Conservation (phyloP, 257 asterid genomes). For the Capsicum chinense region DNA sequence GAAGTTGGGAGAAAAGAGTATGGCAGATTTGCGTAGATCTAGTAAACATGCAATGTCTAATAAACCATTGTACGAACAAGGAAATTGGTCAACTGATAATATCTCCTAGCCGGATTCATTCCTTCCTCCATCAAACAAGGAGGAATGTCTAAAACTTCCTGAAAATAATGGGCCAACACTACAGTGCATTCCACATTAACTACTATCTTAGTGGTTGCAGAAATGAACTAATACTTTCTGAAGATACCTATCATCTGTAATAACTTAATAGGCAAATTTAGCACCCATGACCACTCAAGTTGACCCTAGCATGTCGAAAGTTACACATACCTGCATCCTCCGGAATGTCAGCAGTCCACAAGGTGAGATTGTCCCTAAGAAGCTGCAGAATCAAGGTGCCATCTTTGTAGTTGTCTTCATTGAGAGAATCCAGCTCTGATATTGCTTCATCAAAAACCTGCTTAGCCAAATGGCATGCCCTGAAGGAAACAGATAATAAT, state of each 20-base stretch:
- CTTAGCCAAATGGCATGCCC: conserved; percentile 33
- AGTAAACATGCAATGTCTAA: background rate
- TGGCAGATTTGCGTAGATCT: background rate
- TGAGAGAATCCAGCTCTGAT: conserved; percentile 31
- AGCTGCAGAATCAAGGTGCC: conserved; percentile 35
- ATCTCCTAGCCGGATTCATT: background rate
- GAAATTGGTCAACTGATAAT: background rate
- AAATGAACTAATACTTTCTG: background rate
- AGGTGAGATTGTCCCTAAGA: conserved; percentile 33
- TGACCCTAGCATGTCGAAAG: background rate
- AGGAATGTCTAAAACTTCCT: background rate
- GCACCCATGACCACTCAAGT: background rate
- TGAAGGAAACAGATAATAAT: conserved; percentile 16
- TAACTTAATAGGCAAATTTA: background rate
- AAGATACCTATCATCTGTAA: background rate
- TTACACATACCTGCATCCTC: conserved; percentile 28
- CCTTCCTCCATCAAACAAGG: background rate
- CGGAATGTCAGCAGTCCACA: conserved; percentile 33
- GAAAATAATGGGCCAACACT: background rate
- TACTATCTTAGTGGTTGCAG: background rate
- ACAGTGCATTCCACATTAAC: background rate
- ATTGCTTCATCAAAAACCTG: conserved; percentile 36
- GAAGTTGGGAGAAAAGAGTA: background rate
- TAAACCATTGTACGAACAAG: conserved; percentile 9
- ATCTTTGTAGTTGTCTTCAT: conserved; percentile 32